These are phyloP conservation scores for Podila horticola DNA, from an alignment of 192 early-diverging fungal species.

Conservation along the genomic window DNA sequence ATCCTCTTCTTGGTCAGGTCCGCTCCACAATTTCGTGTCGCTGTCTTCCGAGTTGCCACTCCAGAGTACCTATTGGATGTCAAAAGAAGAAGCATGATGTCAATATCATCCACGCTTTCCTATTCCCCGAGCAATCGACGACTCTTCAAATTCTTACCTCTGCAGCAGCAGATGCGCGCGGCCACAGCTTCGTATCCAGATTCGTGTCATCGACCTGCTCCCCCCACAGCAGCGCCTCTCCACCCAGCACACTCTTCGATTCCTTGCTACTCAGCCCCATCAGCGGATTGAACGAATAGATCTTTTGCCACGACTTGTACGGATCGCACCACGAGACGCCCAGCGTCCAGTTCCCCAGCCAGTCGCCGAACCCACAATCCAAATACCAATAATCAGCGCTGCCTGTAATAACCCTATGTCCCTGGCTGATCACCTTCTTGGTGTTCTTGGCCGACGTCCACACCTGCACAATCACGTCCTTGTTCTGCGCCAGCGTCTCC, in stretches of 20 bases:
- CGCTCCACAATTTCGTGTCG: slow-evolving; percentile 53
- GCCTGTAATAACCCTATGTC: slow-evolving; percentile 75
- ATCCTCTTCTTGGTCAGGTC: slow-evolving; percentile 53
- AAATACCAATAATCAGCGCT: slow-evolving; percentile 76
- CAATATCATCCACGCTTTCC: too few species aligned
- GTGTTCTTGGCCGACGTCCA: slow-evolving; percentile 73
- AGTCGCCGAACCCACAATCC: slow-evolving; percentile 82
- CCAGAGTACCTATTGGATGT: slow-evolving; percentile 56
- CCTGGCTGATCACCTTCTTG: slow-evolving; percentile 66
- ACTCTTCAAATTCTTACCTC: slow-evolving; percentile 50
- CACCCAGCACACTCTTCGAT: slow-evolving; percentile 71
- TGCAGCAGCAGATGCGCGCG: slow-evolving; percentile 75
- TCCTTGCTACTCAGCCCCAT: slow-evolving; percentile 62
- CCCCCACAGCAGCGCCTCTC: slow-evolving; percentile 79
- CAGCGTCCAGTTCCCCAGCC: slow-evolving; percentile 59
- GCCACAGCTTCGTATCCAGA: slow-evolving; percentile 77
- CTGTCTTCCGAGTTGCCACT: slow-evolving; percentile 65
- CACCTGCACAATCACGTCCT: slow-evolving; percentile 75
- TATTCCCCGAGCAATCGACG: background rate
- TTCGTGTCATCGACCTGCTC: slow-evolving; percentile 76
- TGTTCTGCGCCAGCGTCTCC: slow-evolving; percentile 53
- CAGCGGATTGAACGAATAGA: slow-evolving; percentile 76
- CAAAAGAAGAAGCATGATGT: background rate
- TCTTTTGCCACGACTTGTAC: slow-evolving; percentile 78
- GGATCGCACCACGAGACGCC: slow-evolving; percentile 67